Conservation (phyloP, 345 rosid genomes). For the Carallia pectinifolia region DNA sequence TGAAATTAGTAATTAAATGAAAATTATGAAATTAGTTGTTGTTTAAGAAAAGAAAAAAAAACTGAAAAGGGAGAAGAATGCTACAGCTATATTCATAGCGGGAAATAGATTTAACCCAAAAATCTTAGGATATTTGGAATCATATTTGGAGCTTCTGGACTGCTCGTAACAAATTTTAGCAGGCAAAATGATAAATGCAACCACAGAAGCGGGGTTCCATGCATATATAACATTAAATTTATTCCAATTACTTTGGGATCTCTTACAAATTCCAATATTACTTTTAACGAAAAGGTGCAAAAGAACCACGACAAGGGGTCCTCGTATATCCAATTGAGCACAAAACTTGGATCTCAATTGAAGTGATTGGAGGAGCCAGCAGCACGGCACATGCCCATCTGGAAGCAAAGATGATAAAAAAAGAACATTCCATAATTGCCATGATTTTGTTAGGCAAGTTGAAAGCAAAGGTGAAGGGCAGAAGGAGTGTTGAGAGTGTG, state of each 20-base stretch:
- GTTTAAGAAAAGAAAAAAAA: too few relatives aligned
- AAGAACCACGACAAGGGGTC: neutral
- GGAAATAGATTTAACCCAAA: too few relatives aligned
- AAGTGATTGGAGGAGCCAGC: slow-evolving; percentile 1
- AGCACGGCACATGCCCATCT: slow-evolving; percentile 8
- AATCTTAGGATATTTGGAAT: too few relatives aligned
- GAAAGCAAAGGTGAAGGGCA: slow-evolving; percentile 1
- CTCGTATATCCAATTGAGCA: neutral
- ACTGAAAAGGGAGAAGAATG: too few relatives aligned
- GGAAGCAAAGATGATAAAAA: slow-evolving; percentile 5
- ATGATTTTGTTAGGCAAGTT: slow-evolving; percentile 27
- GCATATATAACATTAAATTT: neutral
- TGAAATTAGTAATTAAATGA: too few relatives aligned
- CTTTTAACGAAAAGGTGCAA: neutral
- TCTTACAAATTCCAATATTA: neutral
- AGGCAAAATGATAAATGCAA: too few relatives aligned
- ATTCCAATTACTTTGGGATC: neutral
- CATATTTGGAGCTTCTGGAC: too few relatives aligned
- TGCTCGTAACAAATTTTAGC: too few relatives aligned
- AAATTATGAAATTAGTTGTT: too few relatives aligned
- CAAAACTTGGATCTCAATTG: neutral
- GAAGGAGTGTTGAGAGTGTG: neutral
- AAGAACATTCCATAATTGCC: slow-evolving; percentile 11
- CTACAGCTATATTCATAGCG: too few relatives aligned
- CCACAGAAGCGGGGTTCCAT: too few relatives aligned